Conservation (phyloP, 306 rosid species). For the Abrus precatorius region DNA sequence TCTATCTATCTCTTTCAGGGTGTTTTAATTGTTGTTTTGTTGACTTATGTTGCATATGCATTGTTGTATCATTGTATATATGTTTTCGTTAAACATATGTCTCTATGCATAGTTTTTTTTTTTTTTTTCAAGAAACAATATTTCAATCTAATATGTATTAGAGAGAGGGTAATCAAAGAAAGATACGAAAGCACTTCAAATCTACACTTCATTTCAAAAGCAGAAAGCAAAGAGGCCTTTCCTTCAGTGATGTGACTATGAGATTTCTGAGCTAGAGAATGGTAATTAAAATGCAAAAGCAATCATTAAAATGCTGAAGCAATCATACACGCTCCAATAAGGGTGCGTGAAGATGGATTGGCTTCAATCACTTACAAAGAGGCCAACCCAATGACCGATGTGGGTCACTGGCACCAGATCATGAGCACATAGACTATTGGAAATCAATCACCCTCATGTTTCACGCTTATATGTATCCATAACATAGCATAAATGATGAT, state of each 20-base stretch:
- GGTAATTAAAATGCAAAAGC: constrained; percentile 32
- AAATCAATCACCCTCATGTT: constrained; percentile 44
- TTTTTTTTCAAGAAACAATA: not conserved
- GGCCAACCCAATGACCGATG: constrained; percentile 40
- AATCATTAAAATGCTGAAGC: constrained; percentile 23
- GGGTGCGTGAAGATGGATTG: constrained; percentile 43
- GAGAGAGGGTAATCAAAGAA: not conserved
- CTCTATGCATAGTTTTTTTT: not conserved
- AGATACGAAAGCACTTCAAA: not conserved
- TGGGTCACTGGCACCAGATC: constrained; percentile 52
- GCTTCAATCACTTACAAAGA: constrained; percentile 35
- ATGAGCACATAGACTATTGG: constrained; percentile 27
- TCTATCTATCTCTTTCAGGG: constrained; percentile 39
- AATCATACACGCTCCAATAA: constrained; percentile 47
- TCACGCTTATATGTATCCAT: not conserved
- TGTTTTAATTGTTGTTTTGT: constrained; percentile 51
- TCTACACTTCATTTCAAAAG: constrained; percentile 7
- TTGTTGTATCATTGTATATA: constrained; percentile 4
- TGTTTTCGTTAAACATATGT: constrained; percentile 3
- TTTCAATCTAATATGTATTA: not conserved
- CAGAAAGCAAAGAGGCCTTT: not conserved
- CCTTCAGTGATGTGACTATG: constrained; percentile 12
- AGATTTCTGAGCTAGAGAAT: constrained; percentile 35
- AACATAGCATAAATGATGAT: not conserved
- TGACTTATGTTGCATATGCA: constrained; percentile 55